Conservation (phyloP, 1,284 basidiomycete genomes). For the Vanrija sp. region DNA sequence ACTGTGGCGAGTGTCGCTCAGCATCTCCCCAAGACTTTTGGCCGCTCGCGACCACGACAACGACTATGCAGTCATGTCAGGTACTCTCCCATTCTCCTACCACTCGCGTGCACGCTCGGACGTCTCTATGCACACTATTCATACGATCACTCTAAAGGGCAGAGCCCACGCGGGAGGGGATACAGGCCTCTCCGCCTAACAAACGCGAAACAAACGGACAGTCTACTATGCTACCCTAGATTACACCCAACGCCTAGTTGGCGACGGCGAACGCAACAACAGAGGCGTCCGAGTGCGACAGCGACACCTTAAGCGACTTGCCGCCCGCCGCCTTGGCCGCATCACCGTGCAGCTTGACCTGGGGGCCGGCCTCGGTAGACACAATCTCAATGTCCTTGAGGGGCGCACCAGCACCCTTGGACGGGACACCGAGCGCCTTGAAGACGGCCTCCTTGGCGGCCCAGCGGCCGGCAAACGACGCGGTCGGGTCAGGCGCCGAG, state of each 20-base stretch:
- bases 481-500: constrained; percentile 75
- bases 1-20: too few relatives aligned
- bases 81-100: too few relatives aligned
- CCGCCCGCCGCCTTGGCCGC: constrained; percentile 67
- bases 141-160: too few relatives aligned
- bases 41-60: too few relatives aligned
- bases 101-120: too few relatives aligned
- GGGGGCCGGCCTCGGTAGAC: constrained; percentile 59
- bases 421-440: constrained; percentile 89
- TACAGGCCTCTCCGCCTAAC: too few relatives aligned
- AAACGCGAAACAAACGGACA: too few relatives aligned
- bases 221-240: too few relatives aligned
- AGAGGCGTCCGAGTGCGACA: constrained; percentile 65
- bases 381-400: constrained; percentile 98
- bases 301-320: constrained; percentile 75
- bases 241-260: constrained; percentile 21
- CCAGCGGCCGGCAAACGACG: constrained; percentile 96
- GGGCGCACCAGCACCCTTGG: constrained; percentile 84
- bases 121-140: too few relatives aligned
- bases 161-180: too few relatives aligned
- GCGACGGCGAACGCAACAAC: constrained; percentile 50
- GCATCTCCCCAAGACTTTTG: too few relatives aligned
- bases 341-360: constrained; percentile 76
- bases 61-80: too few relatives aligned
- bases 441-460: constrained; percentile 97